These are phyloP conservation scores for Phytophthora sp. DNA, from an alignment of 352 stramenopile species.

Conservation along the genomic window DNA sequence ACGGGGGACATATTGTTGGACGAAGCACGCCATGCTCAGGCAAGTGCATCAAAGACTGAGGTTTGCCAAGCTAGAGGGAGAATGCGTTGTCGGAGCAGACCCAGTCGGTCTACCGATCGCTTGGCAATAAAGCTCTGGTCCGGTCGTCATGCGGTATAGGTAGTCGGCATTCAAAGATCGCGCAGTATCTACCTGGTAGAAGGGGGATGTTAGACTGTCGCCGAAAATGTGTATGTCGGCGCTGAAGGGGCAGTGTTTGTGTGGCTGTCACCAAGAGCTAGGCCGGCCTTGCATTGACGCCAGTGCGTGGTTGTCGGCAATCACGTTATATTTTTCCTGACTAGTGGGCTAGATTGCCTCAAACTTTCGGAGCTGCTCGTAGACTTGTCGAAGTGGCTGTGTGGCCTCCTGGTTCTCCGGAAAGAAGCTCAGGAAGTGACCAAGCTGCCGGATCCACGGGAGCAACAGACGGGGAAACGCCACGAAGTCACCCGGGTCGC, in stretches of 20 bases:
- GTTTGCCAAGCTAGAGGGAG: no score
- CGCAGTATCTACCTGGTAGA: background rate
- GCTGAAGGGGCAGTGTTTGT: no score
- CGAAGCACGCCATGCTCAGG: no score
- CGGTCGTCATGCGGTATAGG: constrained; percentile 2
- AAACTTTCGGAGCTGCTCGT: constrained; percentile 83
- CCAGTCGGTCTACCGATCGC: no score
- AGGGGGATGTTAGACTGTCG: background rate
- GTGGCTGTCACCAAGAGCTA: no score
- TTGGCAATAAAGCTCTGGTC: no score
- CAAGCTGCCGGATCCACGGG: constrained; percentile 86
- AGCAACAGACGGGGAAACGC: constrained; percentile 75
- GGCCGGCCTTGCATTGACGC: no score
- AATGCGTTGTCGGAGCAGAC: no score
- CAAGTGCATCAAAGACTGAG: background rate
- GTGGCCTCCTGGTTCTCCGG: constrained; percentile 86
- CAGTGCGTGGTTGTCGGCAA: background rate
- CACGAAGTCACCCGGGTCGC: constrained; percentile 27
- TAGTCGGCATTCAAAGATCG: constrained; percentile 1
- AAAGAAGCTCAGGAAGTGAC: constrained; percentile 89
- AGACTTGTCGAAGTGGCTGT: constrained; percentile 75
- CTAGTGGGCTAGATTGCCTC: constrained; percentile 38
- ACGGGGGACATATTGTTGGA: no score
- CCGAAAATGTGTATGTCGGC: background rate
- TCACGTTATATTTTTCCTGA: constrained; percentile 17